A percentile compares a stretch with the other conserved stretches of the same genome.
These are phyloP conservation scores for Aspergillus pseudonomiae DNA, from an alignment of 2,329 filamentous ascomycete genomes.

Conservation along the genomic window DNA sequence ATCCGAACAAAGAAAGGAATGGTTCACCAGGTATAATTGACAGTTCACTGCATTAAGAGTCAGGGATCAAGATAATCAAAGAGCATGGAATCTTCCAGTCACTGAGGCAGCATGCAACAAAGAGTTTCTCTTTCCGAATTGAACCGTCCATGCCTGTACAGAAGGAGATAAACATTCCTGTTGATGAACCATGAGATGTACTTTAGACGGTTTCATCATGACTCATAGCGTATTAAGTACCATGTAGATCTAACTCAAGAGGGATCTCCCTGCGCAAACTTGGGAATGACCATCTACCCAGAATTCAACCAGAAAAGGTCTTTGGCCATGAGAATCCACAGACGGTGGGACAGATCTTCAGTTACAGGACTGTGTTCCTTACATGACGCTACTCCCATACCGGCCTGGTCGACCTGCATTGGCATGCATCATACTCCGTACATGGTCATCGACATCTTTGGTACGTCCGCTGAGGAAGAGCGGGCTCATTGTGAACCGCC, in stretches of 20 bases:
- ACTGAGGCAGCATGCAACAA: not conserved
- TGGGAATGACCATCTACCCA: not conserved
- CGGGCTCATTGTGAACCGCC: not conserved
- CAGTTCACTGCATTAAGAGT: not conserved
- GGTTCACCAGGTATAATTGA: not conserved
- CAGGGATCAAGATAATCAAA: not conserved
- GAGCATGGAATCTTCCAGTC: not conserved
- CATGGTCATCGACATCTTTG: not conserved
- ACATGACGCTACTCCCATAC: not conserved
- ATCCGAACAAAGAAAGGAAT: not conserved
- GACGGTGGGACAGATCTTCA: not conserved
- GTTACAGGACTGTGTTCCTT: slow-evolving; percentile 1
- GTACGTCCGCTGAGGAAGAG: not conserved
- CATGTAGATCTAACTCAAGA: not conserved
- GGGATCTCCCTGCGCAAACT: not conserved
- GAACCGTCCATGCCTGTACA: not conserved
- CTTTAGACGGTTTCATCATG: not conserved
- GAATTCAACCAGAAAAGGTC: not conserved
- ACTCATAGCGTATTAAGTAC: not conserved
- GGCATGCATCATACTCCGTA: not conserved
- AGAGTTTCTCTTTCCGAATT: not conserved
- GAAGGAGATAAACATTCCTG: not conserved
- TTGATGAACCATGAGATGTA: not conserved
- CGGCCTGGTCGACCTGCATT: not conserved
- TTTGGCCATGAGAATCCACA: not conserved